Evolutionary conservation across 176 grass and related monocot species (phyloP), one percentile per base, ranked within the genome.

Genomic region (Ampelocalamus luodianensis): DNA sequence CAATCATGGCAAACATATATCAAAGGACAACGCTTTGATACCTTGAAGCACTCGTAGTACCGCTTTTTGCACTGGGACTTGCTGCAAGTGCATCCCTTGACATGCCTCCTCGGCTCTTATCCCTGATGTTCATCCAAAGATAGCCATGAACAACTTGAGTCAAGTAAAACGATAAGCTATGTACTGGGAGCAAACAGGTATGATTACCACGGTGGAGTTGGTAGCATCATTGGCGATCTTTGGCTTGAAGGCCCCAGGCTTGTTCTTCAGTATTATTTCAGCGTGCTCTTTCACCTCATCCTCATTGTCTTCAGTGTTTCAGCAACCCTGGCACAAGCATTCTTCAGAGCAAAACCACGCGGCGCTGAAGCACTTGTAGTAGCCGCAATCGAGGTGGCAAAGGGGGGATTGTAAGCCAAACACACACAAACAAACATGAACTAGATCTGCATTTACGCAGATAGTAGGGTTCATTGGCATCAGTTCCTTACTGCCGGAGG

Each of bases 41-140:
- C 79, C 87, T 89, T 87, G 54, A 80, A 89, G 54, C 80, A 89
- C 56, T 77, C 53, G 24, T 79, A 84, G 43, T 80, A 92, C 6
- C 26, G 54, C 68, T 80, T 89, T 34, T 18, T 80, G 80, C 87
- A 88, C 49, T 43, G 13, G 8, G 78, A 82, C 48, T 86, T 88
- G 10, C 9, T 14, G 72, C 79, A 83, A 39, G 63, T 79, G 51
- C 87, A 83, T 64, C 77, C 89, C 15, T 44, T 81, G 8, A 24
- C 76, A 49, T 71, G 61, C 72, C 15, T 56, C 23, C 55, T 40
- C 13, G 11, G 24, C 45, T 79, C 75, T n/a, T 64, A 5, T 10
- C 40, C 56, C n/a, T 63, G 10, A 2, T 32, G 45, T 34, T 50
- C 70, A 50, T 72, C 43, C 44, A 37, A 75, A 55, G 45, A 56